These are phyloP conservation scores for Alternaria solani DNA, from an alignment of 2,329 filamentous ascomycete species.

Conservation along the genomic window DNA sequence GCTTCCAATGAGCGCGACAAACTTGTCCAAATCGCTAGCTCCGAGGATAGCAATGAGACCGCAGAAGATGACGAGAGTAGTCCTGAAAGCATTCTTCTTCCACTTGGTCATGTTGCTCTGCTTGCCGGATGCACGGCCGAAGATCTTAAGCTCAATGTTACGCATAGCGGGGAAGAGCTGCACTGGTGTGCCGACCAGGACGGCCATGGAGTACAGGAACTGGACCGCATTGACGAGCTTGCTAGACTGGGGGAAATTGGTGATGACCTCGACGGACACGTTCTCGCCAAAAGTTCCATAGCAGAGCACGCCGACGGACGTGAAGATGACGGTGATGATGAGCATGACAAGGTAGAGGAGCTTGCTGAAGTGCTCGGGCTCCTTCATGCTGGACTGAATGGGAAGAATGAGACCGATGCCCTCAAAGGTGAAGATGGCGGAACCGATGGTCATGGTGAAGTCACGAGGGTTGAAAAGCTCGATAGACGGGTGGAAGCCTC, in stretches of 20 bases:
- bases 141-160: constrained; percentile 73
- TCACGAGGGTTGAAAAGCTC: constrained; percentile 72
- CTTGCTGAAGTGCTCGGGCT: constrained; percentile 71
- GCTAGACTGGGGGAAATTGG: constrained; percentile 75
- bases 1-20: constrained; percentile 76
- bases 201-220: constrained; percentile 75
- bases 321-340: constrained; percentile 76
- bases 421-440: constrained; percentile 80
- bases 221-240: constrained; percentile 79
- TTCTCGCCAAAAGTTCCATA: constrained; percentile 75
- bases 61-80: constrained; percentile 65
- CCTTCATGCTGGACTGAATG: constrained; percentile 78
- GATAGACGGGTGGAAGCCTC: constrained; percentile 69
- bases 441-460: constrained; percentile 75
- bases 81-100: constrained; percentile 76
- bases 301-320: constrained; percentile 74
- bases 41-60: constrained; percentile 69
- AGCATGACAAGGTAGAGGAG: constrained; percentile 75
- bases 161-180: constrained; percentile 77
- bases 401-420: constrained; percentile 79
- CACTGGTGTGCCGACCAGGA: constrained; percentile 76
- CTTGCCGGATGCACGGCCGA: constrained; percentile 73
- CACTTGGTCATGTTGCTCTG: constrained; percentile 71
- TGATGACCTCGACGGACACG: constrained; percentile 77
- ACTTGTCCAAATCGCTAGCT: constrained; percentile 75